A percentile compares a stretch with the other conserved stretches of the same genome.
phyloP scores from a whole-genome alignment of 768 basidiomycete species.

The Mycena floridula region DNA sequence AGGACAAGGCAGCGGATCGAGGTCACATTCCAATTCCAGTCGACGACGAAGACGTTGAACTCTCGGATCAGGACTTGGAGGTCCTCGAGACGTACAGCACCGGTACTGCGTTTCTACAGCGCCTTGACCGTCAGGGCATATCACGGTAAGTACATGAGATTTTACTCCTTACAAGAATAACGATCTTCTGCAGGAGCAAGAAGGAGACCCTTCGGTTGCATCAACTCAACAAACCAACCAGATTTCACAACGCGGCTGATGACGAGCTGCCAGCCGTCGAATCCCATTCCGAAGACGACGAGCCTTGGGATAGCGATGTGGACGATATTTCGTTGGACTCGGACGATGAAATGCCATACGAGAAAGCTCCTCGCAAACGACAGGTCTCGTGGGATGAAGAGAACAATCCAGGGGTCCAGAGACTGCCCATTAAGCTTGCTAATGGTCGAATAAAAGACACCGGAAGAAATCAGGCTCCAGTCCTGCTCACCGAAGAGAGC shows the following conservation, averaged over 20 bases:
- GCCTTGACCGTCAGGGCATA: conserved; percentile 74
- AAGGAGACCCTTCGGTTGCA: conserved; percentile 73
- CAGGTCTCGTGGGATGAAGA: conserved; percentile 39
- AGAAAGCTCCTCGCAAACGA: conserved; percentile 50
- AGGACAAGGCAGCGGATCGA: conserved; percentile 56
- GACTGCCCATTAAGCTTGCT: conserved; percentile 83
- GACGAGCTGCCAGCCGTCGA: conserved; percentile 67
- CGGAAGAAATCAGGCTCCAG: conserved; percentile 29
- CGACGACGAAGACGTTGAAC: conserved; percentile 42
- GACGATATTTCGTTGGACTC: conserved; percentile 38
- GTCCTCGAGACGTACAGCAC: conserved; percentile 59
- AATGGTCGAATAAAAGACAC: conserved; percentile 71
- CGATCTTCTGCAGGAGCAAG: conserved; percentile 64
- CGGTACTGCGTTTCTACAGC: conserved; percentile 59
- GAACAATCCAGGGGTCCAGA: conserved; percentile 44
- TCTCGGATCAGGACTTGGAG: conserved; percentile 70
- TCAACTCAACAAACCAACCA: conserved; percentile 53
- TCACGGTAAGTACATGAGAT: conserved; percentile 72
- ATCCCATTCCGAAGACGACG: conserved; percentile 58
- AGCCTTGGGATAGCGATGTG: conserved; percentile 40
- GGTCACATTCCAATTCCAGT: conserved; percentile 59
- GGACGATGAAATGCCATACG: conserved; percentile 74
- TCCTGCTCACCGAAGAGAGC: conserved; percentile 17
- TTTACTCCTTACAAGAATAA: conserved; percentile 4
- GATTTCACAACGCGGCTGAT: conserved; percentile 30